These are phyloP conservation scores for Neurospora tetrasperma DNA, from an alignment of 495 filamentous ascomycete species.

Conservation along the genomic window DNA sequence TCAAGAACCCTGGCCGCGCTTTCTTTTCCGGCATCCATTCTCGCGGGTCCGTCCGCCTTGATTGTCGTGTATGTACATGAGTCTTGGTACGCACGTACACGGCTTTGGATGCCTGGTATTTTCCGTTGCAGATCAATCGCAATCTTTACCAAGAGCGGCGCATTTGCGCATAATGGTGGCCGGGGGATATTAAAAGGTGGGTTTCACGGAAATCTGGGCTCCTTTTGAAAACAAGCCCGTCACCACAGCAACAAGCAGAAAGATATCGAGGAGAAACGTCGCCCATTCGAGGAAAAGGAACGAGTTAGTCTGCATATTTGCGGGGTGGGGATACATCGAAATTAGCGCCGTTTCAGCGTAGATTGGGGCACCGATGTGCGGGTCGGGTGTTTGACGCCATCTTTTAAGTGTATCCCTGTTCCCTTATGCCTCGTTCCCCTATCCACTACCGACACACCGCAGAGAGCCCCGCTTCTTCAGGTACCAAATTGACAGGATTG, in stretches of 20 bases:
- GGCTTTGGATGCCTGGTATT: neutral
- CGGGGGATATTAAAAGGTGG: neutral
- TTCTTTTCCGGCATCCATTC: neutral
- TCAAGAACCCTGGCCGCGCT: neutral
- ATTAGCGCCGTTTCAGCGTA: constrained; percentile 13
- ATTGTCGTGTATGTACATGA: neutral
- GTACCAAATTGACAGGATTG: constrained; percentile 28
- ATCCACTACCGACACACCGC: neutral
- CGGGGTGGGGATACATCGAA: neutral
- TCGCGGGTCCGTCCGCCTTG: neutral
- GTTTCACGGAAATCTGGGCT: neutral
- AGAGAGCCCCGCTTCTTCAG: constrained; percentile 17
- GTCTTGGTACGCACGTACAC: neutral
- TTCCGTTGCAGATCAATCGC: neutral
- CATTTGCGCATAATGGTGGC: neutral
- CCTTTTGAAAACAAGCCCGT: neutral
- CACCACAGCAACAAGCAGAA: neutral
- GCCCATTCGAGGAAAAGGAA: too few species aligned
- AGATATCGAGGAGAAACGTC: neutral
- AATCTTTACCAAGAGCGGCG: neutral
- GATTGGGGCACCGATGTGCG: neutral
- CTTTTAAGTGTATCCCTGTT: neutral
- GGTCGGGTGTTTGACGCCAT: neutral
- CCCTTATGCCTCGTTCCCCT: neutral
- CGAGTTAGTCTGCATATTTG: neutral